A percentile compares a stretch with the other conserved stretches of the same genome.
Evolutionary conservation across 805 yeast species (phyloP).

Genomic region (Candida awuae): DNA sequence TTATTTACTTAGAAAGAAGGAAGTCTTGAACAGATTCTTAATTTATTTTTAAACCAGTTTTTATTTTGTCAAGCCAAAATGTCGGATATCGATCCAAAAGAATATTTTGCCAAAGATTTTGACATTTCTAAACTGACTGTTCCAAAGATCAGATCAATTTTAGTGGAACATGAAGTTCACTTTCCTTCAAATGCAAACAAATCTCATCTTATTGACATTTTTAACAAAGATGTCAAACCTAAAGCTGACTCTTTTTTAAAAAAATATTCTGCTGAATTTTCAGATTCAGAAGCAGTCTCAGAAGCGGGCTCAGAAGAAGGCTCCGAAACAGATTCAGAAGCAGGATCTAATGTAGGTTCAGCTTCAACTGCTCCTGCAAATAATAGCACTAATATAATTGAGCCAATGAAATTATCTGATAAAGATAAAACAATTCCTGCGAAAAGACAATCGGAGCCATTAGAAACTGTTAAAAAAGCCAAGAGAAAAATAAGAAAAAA

Average conservation of each 20-base stretch:
- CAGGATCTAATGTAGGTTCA: too few relatives aligned
- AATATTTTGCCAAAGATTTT: slow-evolving; percentile 40
- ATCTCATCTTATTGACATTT: slow-evolving; percentile 52
- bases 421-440: slow-evolving; percentile 8
- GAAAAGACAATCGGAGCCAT: slow-evolving; percentile 8
- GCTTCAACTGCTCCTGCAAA: too few relatives aligned
- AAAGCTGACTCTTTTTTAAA: slow-evolving; percentile 35
- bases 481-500: slow-evolving; percentile 4
- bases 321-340: too few relatives aligned
- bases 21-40: too few relatives aligned
- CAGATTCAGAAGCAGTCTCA: too few relatives aligned
- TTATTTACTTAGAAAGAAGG: too few relatives aligned
- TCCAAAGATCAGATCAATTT: slow-evolving; percentile 59
- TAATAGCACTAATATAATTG: neutral
- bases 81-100: slow-evolving; percentile 28
- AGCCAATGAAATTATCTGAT: slow-evolving; percentile 2
- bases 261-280: slow-evolving; percentile 13
- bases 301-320: too few relatives aligned
- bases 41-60: too few relatives aligned
- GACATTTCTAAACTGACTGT: slow-evolving; percentile 60
- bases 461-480: neutral
- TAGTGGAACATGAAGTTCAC: slow-evolving; percentile 53
- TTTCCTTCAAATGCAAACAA: slow-evolving; percentile 63
- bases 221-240: slow-evolving; percentile 45
- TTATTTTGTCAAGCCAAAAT: neutral